Evolutionary conservation across 169 alveolate species (phyloP).

Genomic region (Toxoplasma gondii): DNA sequence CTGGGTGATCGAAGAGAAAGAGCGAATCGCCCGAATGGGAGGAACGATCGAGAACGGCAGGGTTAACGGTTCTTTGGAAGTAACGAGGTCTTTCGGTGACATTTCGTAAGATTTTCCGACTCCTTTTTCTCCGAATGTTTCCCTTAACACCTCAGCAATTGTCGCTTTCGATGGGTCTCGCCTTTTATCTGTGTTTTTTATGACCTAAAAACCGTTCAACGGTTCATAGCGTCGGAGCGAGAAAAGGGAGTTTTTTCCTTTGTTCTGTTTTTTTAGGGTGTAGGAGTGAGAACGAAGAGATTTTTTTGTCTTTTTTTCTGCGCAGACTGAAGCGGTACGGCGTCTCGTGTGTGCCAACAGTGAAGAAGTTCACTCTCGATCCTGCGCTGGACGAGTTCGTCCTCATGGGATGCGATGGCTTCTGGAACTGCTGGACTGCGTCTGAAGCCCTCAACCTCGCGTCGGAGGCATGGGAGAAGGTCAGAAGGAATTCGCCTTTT

Average conservation of each 20-base stretch:
- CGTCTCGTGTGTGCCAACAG: conserved; percentile 80
- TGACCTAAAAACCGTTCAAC: too few species aligned
- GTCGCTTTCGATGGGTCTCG: too few species aligned
- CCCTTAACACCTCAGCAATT: background rate
- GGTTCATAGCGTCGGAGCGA: too few species aligned
- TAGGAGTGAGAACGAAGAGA: too few species aligned
- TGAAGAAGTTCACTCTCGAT: conserved; percentile 75
- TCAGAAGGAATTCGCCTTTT: conserved; percentile 57
- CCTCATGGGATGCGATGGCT: conserved; percentile 98
- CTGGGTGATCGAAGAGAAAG: conserved; percentile 91
- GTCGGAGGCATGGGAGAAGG: conserved; percentile 65
- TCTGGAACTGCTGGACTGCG: conserved; percentile 88
- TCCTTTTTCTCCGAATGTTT: background rate
- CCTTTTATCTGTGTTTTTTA: too few species aligned
- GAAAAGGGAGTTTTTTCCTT: too few species aligned
- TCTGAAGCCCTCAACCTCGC: conserved; percentile 62
- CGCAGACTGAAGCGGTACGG: conserved; percentile 83
- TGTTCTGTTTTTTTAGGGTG: too few species aligned
- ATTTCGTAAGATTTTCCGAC: conserved; percentile 83
- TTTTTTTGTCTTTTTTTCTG: background rate
- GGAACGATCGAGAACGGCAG: conserved; percentile 97
- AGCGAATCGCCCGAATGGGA: conserved; percentile 92
- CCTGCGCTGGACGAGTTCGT: conserved; percentile 89
- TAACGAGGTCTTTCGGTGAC: conserved; percentile 97
- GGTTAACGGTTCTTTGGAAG: conserved; percentile 94